phyloP scores from a whole-genome alignment of 192 early-diverging fungal genomes.

The Neocallimastix lanati region DNA sequence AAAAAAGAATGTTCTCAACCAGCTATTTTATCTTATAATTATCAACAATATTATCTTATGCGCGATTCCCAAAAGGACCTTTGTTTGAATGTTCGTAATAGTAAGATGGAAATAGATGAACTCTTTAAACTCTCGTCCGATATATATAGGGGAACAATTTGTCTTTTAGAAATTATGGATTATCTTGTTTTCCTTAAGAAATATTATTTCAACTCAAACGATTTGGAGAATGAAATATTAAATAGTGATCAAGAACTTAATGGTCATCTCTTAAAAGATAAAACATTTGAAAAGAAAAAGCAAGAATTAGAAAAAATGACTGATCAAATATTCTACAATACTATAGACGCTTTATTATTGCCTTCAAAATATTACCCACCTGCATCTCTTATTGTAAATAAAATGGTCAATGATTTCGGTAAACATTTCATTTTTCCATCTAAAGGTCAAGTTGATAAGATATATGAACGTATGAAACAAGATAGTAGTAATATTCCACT shows the following conservation, averaged over 20 bases:
- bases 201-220: not conserved
- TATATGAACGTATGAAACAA: not conserved
- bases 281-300: not conserved
- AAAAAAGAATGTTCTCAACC: not conserved
- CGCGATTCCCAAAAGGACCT: not conserved
- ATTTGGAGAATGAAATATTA: not conserved
- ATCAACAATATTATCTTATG: not conserved
- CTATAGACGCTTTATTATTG: not conserved
- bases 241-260: not conserved
- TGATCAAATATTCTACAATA: not conserved
- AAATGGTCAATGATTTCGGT: not conserved
- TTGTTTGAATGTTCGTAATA: not conserved
- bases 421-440: not conserved
- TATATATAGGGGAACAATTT: not conserved
- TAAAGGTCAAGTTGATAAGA: not conserved
- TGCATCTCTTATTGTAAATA: not conserved
- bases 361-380: not conserved
- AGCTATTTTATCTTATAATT: not conserved
- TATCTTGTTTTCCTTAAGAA: not conserved
- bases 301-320: not conserved
- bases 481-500: not conserved
- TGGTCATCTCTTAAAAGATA: not conserved
- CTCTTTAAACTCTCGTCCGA: not conserved
- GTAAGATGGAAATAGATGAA: not conserved
- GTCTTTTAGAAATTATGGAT: not conserved